Base-by-base conservation (phyloP, 371 early-diverging fungal species). In the Blakeslea trispora region DNA sequence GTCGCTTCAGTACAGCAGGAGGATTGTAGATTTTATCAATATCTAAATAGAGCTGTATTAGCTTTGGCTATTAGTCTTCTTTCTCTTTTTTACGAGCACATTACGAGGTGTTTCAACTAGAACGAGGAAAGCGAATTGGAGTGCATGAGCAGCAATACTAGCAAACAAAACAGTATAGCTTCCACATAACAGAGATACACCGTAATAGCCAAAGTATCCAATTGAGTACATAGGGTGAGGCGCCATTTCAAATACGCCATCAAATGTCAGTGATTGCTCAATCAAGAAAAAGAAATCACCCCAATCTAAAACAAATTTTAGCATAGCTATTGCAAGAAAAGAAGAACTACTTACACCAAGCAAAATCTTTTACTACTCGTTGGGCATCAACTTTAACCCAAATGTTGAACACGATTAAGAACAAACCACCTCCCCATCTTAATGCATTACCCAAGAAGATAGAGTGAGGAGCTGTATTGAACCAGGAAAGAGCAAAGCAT, bases 151-250 rank as follows among this genome's bases (percentile, higher is more conserved):
- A 32, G 87, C 86, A 54, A 98, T 77, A 41, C 91, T 90, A 45
- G 88, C 89, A 63, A 90, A 95, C 23, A 98, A 84, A 4, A 98
- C 95, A 39, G 85, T 88, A 71, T 94, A 94, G 54, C 88, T 88
- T 28, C 88, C 91, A 39, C 84, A 85, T 61, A 93, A 84, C 40
- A 98, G 66, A 8, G 95, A 91, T 4, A 92, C 75, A 22, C 96
- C 98, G 69, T 98, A 98, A 72, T 93, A 96, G 8, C 97, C 97
- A 41, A 90, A 85, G 64, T 96, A 98, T 0, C 98, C 98, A 34
- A 98, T 89, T 10, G 95, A 94, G 73, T 98, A 98, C 97, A 97
- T 97, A 1, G 98, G 98, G 63, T 98, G 98, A 21, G 97, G 97
- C 0, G 94, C 95, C 89, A 94, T 89, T 67, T 96, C 97, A 71